Evolutionary conservation across 2,329 filamentous ascomycete genomes (phyloP), one percentile per base, ranked within the genome.

Genomic region (Apiospora rasikravindrae): DNA sequence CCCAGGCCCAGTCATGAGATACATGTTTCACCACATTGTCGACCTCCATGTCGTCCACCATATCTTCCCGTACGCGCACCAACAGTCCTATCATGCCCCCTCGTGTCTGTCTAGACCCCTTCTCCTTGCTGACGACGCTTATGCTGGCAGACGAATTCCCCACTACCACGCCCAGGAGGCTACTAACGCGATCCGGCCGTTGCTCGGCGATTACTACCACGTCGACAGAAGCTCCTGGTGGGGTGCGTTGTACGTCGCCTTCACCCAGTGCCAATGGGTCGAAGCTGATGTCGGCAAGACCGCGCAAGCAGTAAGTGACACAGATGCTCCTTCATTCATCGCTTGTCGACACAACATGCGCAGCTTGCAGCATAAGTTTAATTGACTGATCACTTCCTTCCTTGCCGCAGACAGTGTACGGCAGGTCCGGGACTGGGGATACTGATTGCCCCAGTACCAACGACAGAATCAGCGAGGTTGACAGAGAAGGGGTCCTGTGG

Each of bases 31-130:
- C 80, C 87, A 88, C 69, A 91, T 91, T 78, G 89, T 91, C 64
- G 89, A 90, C 74, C 87, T 87, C 69, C 90, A 92, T 77, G 90
- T 92, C 24, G 85, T 91, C 33, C 90, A 91, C 80, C 90, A 92
- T 76, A 81, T 89, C 14, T 89, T 91, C 80, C 86, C 89, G 82
- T 87, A 82, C 75, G 83, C 19, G 22, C 33, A 37, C 19, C 67
- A 29, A 1, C 57, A 6, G 16, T 53, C 33, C 14, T 53, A 37
- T 67, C 16, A 33, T 26, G 71, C 22, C 53, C 51, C 71, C 24
- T 57, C 5, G 8, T 33, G 26, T 2, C 29, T 33, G 14, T 45
- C 16, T 4, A 42, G 24, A 45, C 14, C 40, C 22, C 11, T n/a
- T 29, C 49, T n/a, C 70, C 67, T 10, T 8, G 11, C 22, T 24